phyloP scores from a whole-genome alignment of 2,329 filamentous ascomycete genomes.

The Plenodomus lindquistii region DNA sequence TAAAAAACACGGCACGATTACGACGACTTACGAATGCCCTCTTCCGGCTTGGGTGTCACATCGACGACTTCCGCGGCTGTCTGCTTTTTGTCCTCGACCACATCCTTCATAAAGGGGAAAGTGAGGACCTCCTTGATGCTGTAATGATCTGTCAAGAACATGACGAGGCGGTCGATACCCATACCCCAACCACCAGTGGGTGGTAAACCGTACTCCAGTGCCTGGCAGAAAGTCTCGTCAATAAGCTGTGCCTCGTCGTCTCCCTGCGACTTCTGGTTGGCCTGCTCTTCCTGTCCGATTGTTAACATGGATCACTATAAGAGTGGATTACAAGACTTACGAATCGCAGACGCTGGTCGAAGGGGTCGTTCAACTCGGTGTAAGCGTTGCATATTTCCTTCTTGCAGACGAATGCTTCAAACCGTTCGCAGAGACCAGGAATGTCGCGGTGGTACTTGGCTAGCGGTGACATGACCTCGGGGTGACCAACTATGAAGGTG shows the following conservation, averaged over 20 bases:
- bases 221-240: constrained; percentile 92
- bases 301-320: constrained; percentile 4
- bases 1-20: neutral
- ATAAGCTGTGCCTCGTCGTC: constrained; percentile 96
- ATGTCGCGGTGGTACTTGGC: constrained; percentile 90
- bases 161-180: constrained; percentile 90
- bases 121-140: constrained; percentile 94
- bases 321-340: constrained; percentile 51
- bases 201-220: constrained; percentile 83
- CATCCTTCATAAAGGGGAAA: constrained; percentile 97
- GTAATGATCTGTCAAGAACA: constrained; percentile 96
- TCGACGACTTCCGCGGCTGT: constrained; percentile 66
- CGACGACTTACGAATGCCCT: constrained; percentile 57
- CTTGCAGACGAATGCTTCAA: constrained; percentile 96
- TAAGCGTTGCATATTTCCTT: constrained; percentile 97
- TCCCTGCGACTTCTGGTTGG: constrained; percentile 86
- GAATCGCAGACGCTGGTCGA: constrained; percentile 77
- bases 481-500: constrained; percentile 86
- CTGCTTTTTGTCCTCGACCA: constrained; percentile 44
- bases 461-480: constrained; percentile 86
- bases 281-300: constrained; percentile 71
- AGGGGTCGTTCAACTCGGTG: constrained; percentile 96
- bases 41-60: constrained; percentile 61
- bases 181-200: constrained; percentile 97
- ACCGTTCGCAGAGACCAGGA: constrained; percentile 87